phyloP scores from a whole-genome alignment of 1,284 basidiomycete genomes.

The Ceratobasidium sp. region DNA sequence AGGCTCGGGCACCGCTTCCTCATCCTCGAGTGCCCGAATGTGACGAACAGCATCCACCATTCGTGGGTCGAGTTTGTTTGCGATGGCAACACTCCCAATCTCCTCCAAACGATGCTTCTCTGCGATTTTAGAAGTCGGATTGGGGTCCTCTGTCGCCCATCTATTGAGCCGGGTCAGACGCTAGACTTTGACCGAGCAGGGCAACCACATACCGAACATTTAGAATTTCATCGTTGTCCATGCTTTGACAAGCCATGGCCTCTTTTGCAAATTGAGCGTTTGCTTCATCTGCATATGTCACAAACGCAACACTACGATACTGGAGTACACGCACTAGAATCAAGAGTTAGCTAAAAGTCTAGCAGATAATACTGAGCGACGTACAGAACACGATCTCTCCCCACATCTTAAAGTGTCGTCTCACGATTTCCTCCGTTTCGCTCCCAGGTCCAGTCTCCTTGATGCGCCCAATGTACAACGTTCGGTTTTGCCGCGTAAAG shows the following conservation, averaged over 20 bases:
- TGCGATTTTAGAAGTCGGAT: slow-evolving; percentile 84
- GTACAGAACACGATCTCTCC: slow-evolving; percentile 93
- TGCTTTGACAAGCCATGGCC: slow-evolving; percentile 97
- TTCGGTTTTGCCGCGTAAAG: slow-evolving; percentile 93
- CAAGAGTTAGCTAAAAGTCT: slow-evolving; percentile 39
- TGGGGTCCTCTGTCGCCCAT: slow-evolving; percentile 97
- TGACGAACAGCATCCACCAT: slow-evolving; percentile 88
- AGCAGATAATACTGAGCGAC: slow-evolving; percentile 54
- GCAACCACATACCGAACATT: slow-evolving; percentile 76
- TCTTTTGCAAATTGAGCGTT: slow-evolving; percentile 98
- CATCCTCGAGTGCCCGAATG: slow-evolving; percentile 87
- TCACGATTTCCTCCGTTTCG: slow-evolving; percentile 90
- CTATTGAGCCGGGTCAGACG: slow-evolving; percentile 33
- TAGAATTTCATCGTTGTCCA: slow-evolving; percentile 97
- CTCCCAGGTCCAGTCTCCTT: slow-evolving; percentile 87
- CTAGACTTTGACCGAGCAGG: slow-evolving; percentile 34
- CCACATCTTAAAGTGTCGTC: slow-evolving; percentile 95
- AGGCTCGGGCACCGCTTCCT: slow-evolving; percentile 54
- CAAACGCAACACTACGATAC: slow-evolving; percentile 96
- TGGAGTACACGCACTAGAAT: slow-evolving; percentile 85
- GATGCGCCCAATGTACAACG: slow-evolving; percentile 94
- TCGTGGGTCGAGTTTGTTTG: slow-evolving; percentile 79
- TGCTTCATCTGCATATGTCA: slow-evolving; percentile 90
- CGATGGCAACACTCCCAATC: slow-evolving; percentile 84
- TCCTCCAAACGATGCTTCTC: slow-evolving; percentile 86